Evolutionary conservation across 1,284 basidiomycete genomes (phyloP).

Genomic region (Ceratobasidium sp.): DNA sequence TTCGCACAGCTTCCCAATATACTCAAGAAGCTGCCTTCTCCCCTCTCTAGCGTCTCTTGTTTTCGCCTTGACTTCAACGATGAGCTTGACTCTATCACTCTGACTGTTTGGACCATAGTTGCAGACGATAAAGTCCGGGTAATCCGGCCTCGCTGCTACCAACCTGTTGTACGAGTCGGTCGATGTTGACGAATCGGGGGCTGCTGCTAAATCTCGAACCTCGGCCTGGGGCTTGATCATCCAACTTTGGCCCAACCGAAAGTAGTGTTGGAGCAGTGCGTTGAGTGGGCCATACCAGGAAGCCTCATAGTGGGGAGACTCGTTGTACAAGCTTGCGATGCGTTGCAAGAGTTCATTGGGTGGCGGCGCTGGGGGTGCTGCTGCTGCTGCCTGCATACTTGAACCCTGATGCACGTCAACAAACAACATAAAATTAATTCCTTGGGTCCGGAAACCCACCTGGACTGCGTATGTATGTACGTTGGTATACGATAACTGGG

Average conservation of each 20-base stretch:
- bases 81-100: background rate
- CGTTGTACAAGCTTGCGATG: no score
- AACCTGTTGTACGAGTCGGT: background rate
- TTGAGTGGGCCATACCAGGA: background rate
- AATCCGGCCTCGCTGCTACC: background rate
- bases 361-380: no score
- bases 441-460: no score
- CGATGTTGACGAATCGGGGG: background rate
- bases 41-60: background rate
- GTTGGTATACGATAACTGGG: no score
- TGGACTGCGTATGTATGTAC: no score
- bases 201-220: background rate
- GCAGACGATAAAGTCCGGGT: conserved; percentile 1
- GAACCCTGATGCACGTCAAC: no score
- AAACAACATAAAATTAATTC: no score
- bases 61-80: background rate
- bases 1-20: background rate
- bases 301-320: background rate
- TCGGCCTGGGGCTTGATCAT: background rate
- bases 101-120: background rate
- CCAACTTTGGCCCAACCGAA: background rate
- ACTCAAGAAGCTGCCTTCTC: background rate
- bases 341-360: no score
- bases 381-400: no score
- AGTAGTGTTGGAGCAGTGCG: background rate